phyloP scores from a whole-genome alignment of 371 early-diverging fungal genomes.

The Capillidium rhysosporum region DNA sequence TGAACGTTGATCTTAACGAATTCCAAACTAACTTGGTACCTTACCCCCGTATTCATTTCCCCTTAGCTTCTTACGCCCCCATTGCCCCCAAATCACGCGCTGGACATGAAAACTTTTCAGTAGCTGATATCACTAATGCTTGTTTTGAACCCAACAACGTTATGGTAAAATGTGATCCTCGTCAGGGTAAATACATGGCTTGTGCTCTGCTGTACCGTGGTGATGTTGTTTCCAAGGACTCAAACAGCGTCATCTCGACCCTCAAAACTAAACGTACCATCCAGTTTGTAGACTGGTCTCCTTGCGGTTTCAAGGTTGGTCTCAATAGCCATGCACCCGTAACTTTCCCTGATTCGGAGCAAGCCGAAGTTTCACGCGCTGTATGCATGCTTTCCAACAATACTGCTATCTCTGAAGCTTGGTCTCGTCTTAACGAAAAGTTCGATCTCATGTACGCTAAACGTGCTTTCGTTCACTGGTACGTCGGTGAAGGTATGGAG shows the following conservation, averaged over 20 bases:
- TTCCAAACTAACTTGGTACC: constrained; percentile 98
- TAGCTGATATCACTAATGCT: constrained; percentile 74
- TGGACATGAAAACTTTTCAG: constrained; percentile 75
- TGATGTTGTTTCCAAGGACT: constrained; percentile 74
- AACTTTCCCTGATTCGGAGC: constrained; percentile 74
- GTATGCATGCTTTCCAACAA: constrained; percentile 92
- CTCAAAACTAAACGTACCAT: constrained; percentile 82
- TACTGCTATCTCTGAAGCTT: constrained; percentile 92
- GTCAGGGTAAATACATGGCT: constrained; percentile 91
- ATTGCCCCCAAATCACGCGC: constrained; percentile 81
- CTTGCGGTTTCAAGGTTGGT: constrained; percentile 96
- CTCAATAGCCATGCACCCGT: constrained; percentile 84
- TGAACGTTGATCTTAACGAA: constrained; percentile 94
- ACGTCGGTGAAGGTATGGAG: constrained; percentile 96
- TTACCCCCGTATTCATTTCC: constrained; percentile 95
- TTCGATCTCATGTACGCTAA: constrained; percentile 95
- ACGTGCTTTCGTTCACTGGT: constrained; percentile 98
- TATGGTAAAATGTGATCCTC: constrained; percentile 93
- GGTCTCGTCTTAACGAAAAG: constrained; percentile 90
- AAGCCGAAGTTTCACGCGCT: constrained; percentile 83
- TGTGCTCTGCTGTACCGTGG: constrained; percentile 90
- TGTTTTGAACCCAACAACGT: constrained; percentile 92
- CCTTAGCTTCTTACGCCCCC: constrained; percentile 87
- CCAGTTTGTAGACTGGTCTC: constrained; percentile 98
- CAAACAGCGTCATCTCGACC: constrained; percentile 68